Percentiles rank a stretch among this genome's conserved stretches.
These are phyloP conservation scores for Trichoderma asperellum DNA, from an alignment of 2,329 filamentous ascomycete species.

Conservation along the genomic window DNA sequence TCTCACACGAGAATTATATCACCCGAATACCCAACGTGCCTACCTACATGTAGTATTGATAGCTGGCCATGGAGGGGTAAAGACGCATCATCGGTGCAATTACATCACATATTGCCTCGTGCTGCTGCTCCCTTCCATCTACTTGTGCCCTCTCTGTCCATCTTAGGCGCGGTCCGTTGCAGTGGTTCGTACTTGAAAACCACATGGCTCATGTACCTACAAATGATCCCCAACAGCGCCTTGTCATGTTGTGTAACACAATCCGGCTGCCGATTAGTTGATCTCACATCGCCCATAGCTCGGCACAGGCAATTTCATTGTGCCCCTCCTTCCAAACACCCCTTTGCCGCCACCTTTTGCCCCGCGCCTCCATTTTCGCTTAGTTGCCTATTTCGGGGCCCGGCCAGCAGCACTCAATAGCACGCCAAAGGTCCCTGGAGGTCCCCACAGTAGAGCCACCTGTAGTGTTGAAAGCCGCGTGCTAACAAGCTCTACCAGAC, in stretches of 20 bases:
- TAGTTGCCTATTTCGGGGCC: constrained; percentile 27
- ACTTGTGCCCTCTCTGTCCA: not conserved
- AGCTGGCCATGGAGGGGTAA: constrained; percentile 10
- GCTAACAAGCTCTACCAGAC: constrained; percentile 1
- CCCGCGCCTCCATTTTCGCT: constrained; percentile 34
- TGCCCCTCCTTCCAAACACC: constrained; percentile 14
- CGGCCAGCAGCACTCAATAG: not conserved
- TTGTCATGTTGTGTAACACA: not conserved
- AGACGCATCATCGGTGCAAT: not conserved
- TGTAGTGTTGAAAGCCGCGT: not conserved
- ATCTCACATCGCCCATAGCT: not conserved
- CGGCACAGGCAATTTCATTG: not conserved
- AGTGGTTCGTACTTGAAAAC: not conserved
- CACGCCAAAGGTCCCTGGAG: constrained; percentile 27
- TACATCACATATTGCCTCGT: constrained; percentile 7
- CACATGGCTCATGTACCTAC: not conserved
- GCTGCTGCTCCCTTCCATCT: not conserved
- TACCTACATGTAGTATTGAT: not conserved
- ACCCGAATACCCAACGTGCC: not conserved
- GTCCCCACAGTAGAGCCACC: constrained; percentile 36
- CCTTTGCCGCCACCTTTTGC: constrained; percentile 29
- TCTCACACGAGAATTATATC: not conserved
- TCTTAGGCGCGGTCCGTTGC: not conserved
- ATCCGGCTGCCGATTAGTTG: not conserved
- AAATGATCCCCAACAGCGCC: not conserved